Conservation (phyloP, 805 yeast species). For the Spathaspora arborariae region DNA sequence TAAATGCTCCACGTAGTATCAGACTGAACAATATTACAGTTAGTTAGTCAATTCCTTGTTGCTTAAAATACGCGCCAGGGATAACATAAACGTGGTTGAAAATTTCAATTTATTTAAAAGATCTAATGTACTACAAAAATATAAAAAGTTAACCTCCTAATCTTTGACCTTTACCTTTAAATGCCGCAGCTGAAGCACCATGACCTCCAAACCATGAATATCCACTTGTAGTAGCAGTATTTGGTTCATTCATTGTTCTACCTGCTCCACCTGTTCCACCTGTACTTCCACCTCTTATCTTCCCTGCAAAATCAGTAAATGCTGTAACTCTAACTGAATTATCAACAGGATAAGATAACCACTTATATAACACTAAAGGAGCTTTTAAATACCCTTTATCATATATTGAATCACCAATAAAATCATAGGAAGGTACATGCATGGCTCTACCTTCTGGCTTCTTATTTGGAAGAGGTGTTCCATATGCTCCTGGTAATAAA, state of each 20-base stretch:
- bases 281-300: not conserved
- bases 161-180: slow-evolving; percentile 35
- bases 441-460: slow-evolving; percentile 15
- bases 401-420: slow-evolving; percentile 39
- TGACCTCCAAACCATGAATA: slow-evolving; percentile 12
- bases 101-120: not conserved
- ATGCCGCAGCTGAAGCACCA: slow-evolving; percentile 10
- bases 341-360: slow-evolving; percentile 26
- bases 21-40: no score
- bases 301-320: slow-evolving; percentile 9
- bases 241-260: not conserved
- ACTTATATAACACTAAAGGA: slow-evolving; percentile 39
- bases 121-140: no score
- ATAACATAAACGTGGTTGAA: not conserved
- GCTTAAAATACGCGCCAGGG: not conserved
- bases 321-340: slow-evolving; percentile 26
- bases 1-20: no score
- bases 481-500: slow-evolving; percentile 30
- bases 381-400: slow-evolving; percentile 55
- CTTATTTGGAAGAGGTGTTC: slow-evolving; percentile 5
- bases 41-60: no score
- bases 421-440: slow-evolving; percentile 11
- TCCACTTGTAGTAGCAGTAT: slow-evolving; percentile 2
- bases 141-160: slow-evolving; percentile 22
- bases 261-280: not conserved